A percentile compares a stretch with the other conserved stretches of the same genome.
Evolutionary conservation across 345 rosid genomes (phyloP).

Genomic region (Cardamine occulta): DNA sequence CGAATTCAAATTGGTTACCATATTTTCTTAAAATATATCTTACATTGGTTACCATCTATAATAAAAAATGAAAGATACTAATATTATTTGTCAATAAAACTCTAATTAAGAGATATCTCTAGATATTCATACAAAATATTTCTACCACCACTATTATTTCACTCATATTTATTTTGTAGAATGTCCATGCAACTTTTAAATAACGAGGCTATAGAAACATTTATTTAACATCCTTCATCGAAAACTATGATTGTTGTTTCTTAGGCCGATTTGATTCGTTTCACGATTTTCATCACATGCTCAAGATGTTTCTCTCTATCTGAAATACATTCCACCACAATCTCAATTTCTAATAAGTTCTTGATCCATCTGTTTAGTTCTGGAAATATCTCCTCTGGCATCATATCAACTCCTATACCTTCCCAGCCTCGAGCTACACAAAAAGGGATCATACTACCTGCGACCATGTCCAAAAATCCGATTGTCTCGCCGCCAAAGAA

Average conservation of each 20-base stretch:
- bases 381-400: slow-evolving; percentile 33
- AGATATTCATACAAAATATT: neutral
- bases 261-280: no score
- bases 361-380: slow-evolving; percentile 23
- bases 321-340: no score
- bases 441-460: slow-evolving; percentile 33
- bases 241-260: no score
- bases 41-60: neutral
- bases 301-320: no score
- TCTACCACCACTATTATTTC: neutral
- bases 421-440: slow-evolving; percentile 36
- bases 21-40: no score
- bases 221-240: no score
- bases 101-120: neutral
- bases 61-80: neutral
- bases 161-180: slow-evolving; percentile 5
- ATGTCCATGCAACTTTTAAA: neutral
- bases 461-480: slow-evolving; percentile 46
- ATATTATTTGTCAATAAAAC: neutral
- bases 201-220: no score
- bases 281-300: no score
- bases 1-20: neutral
- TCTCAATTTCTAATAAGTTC: no score
- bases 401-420: slow-evolving; percentile 31
- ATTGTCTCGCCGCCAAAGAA: slow-evolving; percentile 44